Conservation (phyloP, 441 rosid genomes). For the Aleurites moluccanus region DNA sequence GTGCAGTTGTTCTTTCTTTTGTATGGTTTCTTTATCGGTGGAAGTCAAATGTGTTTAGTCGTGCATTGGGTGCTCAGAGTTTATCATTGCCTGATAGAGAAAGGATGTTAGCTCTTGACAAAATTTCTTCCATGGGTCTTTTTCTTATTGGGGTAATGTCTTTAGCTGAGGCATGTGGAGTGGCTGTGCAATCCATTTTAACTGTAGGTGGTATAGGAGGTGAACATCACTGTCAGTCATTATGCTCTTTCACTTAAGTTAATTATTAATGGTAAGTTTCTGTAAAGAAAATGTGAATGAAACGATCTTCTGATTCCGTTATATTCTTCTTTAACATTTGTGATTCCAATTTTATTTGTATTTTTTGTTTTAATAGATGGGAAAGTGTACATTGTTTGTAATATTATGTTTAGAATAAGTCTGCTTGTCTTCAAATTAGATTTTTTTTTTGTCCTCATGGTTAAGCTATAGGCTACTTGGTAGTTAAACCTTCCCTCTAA, state of each 20-base stretch:
- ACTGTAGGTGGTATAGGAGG: constrained; percentile 99
- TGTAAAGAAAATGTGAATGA: neutral
- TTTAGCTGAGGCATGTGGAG: constrained; percentile 91
- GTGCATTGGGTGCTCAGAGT: constrained; percentile 47
- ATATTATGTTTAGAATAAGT: neutral
- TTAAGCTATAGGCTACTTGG: neutral
- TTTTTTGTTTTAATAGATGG: neutral
- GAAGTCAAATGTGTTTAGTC: constrained; percentile 70
- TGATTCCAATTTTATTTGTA: neutral
- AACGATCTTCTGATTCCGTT: constrained; percentile 3
- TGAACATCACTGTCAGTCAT: constrained; percentile 27
- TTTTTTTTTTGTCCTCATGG: neutral
- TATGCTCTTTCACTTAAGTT: constrained; percentile 1
- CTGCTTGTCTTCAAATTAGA: neutral
- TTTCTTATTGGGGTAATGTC: constrained; percentile 69
- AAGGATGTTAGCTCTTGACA: constrained; percentile 70
- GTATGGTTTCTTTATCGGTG: constrained; percentile 89
- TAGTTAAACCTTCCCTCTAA: neutral
- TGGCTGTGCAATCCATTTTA: constrained; percentile 88
- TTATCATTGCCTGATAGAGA: constrained; percentile 54
- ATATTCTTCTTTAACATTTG: neutral
- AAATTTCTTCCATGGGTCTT: constrained; percentile 75
- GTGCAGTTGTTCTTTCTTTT: constrained; percentile 74
- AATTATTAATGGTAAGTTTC: constrained; percentile 2
- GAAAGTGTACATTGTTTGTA: neutral